Base-by-base conservation (phyloP, 345 rosid genomes). In the Crucihimalaya himalaica region DNA sequence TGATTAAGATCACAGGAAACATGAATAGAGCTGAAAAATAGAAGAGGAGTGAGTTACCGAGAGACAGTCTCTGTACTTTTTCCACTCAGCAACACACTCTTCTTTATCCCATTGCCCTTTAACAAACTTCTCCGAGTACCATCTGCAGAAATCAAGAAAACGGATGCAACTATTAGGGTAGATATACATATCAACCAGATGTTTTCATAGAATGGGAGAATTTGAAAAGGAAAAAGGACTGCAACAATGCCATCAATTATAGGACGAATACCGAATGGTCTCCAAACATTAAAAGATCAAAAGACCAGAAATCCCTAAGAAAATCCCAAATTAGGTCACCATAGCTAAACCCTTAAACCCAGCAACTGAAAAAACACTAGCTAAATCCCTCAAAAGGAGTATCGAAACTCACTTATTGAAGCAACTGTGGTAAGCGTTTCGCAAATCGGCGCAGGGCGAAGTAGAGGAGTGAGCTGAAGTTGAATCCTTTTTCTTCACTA, bases 81-180 rank as follows among this genome's bases (percentile, higher is more conserved):
- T 66, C 96, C 96, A 93, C 80, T 91, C 94, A 11, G 75, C 79
- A 45, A 75, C 78, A 63, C 96, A 89, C 45, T 84, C 96, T 75
- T 85, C 86, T 81, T 86, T 86, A 73, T 86, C 88, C 94, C 96
- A 89, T 69, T 83, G 87, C 52, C 96, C 97, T 79, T 84, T 91
- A 15, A 91, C 85, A 25, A 89, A 93, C 73, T 87, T 91, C 65
- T 93, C 98, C 0, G 93, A 82, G 46, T 93, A 91, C 97, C 98
- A 91, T 75, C 98, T 90, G 65, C 63, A n/a, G 10, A 59, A 31
- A 43, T 3, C 43, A 40, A 40, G 13, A 51, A 39, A 47, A 61
- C 39, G 15, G 28, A 18, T 11, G 3, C 47, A 43, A 25, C 4
- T 18, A 18, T 52, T 4, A 8, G n/a, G 10, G 9, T 25, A 19